These are phyloP conservation scores for Microsporum canis DNA, from an alignment of 2,329 filamentous ascomycete genomes.

Conservation along the genomic window DNA sequence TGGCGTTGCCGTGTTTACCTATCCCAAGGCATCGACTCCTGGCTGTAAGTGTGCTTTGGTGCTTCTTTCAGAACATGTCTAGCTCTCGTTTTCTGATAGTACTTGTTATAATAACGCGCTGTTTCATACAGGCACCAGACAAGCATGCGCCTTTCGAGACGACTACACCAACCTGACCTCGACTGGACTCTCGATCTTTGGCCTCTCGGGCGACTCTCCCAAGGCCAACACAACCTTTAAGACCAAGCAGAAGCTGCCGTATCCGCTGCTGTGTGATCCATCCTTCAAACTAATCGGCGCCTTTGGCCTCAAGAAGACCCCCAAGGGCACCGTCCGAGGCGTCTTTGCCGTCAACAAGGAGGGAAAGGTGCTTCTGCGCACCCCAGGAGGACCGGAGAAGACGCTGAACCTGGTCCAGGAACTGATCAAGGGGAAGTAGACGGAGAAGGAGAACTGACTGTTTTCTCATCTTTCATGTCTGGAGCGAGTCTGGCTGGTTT, in stretches of 20 bases:
- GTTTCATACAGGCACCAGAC: conserved; percentile 60
- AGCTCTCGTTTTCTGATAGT: background rate
- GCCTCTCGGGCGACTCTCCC: conserved; percentile 74
- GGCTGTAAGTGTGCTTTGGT: conserved; percentile 57
- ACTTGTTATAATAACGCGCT: background rate
- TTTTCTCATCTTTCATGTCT: too few species aligned
- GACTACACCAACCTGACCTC: conserved; percentile 62
- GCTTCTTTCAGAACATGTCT: too few species aligned
- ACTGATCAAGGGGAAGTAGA: conserved; percentile 42
- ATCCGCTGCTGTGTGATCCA: conserved; percentile 77
- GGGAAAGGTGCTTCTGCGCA: conserved; percentile 65
- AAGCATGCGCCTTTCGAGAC: conserved; percentile 90
- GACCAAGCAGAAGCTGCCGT: conserved; percentile 80
- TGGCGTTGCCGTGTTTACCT: conserved; percentile 88
- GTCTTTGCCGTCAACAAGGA: conserved; percentile 77
- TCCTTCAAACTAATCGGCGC: conserved; percentile 62
- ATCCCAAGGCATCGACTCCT: conserved; percentile 86
- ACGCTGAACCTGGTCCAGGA: conserved; percentile 68
- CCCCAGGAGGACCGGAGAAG: conserved; percentile 63
- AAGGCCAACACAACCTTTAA: conserved; percentile 91
- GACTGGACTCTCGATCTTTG: conserved; percentile 75
- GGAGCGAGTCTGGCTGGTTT: too few species aligned
- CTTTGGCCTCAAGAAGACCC: conserved; percentile 79
- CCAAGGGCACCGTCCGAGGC: conserved; percentile 69
- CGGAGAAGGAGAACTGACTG: background rate